Evolutionary conservation across 129 eudicot species (phyloP).

Genomic region (Kitagawia praeruptora): DNA sequence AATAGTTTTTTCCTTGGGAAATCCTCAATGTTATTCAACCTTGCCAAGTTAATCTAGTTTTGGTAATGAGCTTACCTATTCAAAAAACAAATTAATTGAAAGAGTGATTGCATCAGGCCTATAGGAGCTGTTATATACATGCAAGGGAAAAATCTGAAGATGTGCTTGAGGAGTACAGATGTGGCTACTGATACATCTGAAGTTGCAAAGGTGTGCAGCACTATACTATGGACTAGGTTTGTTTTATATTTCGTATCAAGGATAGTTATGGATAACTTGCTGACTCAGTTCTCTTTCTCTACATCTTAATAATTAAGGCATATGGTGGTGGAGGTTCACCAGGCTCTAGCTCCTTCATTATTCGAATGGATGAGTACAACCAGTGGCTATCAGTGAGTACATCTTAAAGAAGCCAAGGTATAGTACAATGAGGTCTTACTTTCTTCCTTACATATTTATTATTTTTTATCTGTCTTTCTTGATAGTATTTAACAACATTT

Average conservation of each 20-base stretch:
- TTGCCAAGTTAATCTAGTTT: constrained; percentile 3
- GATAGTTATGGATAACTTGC: neutral
- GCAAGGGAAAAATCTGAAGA: constrained; percentile 80
- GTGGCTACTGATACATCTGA: constrained; percentile 58
- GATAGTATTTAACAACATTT: neutral
- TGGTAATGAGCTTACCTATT: neutral
- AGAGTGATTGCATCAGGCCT: constrained; percentile 44
- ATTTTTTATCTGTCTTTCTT: neutral
- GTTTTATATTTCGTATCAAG: neutral
- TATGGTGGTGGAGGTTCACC: constrained; percentile 92
- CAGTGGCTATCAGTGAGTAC: constrained; percentile 42
- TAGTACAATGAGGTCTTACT: neutral
- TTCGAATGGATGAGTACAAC: constrained; percentile 89
- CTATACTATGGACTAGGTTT: neutral
- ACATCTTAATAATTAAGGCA: constrained; percentile 39
- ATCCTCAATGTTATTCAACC: neutral
- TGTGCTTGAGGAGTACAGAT: constrained; percentile 79
- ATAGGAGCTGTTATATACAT: constrained; percentile 88
- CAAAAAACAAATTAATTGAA: neutral
- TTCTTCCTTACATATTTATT: neutral
- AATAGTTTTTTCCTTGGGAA: neutral
- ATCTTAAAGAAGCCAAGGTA: constrained; percentile 20
- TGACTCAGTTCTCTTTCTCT: constrained; percentile 6
- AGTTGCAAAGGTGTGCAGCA: constrained; percentile 69
- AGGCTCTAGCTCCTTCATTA: constrained; percentile 81